Conservation (phyloP, 164 flowering plant species). For the Euptelea pleiosperma region DNA sequence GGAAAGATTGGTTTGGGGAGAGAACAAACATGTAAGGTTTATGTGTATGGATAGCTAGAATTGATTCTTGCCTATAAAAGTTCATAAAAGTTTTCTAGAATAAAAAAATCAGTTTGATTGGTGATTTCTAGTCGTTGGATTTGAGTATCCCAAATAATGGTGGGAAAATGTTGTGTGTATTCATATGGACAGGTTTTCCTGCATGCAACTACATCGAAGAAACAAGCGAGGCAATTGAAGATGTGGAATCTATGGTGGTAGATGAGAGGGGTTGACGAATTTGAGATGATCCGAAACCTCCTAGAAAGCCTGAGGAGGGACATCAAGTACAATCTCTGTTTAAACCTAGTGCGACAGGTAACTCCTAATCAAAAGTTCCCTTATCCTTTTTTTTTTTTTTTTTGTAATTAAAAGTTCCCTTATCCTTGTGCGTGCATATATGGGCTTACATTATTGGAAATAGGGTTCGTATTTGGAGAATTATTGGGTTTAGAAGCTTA, state of each 20-base stretch:
- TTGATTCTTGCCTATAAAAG: too few relatives aligned
- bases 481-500: too few relatives aligned
- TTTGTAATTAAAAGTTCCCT: too few relatives aligned
- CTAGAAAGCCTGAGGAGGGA: constrained; percentile 93
- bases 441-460: too few relatives aligned
- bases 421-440: too few relatives aligned
- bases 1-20: constrained; percentile 59
- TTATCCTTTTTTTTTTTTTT: too few relatives aligned
- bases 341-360: constrained; percentile 92
- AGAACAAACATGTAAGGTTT: constrained; percentile 44
- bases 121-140: too few relatives aligned
- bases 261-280: constrained; percentile 96
- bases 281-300: constrained; percentile 74
- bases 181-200: constrained; percentile 30
- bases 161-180: not conserved
- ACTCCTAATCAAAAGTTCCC: too few relatives aligned
- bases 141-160: too few relatives aligned
- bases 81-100: too few relatives aligned
- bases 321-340: constrained; percentile 91
- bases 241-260: constrained; percentile 97
- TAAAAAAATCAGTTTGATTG: too few relatives aligned
- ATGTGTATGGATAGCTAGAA: constrained; percentile 53
- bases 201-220: constrained; percentile 80
- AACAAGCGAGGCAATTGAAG: constrained; percentile 87
- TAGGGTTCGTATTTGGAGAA: too few relatives aligned